These are phyloP conservation scores for Raffaelea albimanens DNA, from an alignment of 2,329 filamentous ascomycete genomes.

Conservation along the genomic window DNA sequence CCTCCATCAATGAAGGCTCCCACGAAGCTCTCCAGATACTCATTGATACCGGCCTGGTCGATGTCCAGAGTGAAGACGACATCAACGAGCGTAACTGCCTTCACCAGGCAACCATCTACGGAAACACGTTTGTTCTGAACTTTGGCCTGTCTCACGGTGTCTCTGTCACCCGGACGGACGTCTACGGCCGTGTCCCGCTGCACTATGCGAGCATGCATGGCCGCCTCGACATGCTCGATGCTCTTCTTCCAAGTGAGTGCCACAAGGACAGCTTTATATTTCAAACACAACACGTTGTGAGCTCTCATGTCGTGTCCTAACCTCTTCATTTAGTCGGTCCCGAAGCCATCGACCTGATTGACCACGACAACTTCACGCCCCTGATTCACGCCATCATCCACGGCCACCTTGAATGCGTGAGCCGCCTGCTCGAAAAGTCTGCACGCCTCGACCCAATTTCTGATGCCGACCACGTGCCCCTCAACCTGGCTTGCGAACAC, in stretches of 20 bases:
- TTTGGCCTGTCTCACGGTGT: conserved; percentile 69
- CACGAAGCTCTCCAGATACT: conserved; percentile 66
- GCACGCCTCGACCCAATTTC: conserved; percentile 81
- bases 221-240: conserved; percentile 70
- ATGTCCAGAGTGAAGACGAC: conserved; percentile 90
- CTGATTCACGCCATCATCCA: conserved; percentile 93
- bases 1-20: conserved; percentile 78
- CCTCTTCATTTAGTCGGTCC: conserved; percentile 41
- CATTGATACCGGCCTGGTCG: conserved; percentile 70
- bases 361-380: conserved; percentile 96
- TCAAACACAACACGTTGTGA: no score
- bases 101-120: conserved; percentile 93
- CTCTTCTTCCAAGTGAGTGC: conserved; percentile 53
- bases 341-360: conserved; percentile 74
- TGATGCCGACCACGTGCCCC: conserved; percentile 82
- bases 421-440: conserved; percentile 64
- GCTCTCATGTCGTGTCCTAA: no score
- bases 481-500: conserved; percentile 92
- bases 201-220: conserved; percentile 98
- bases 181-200: conserved; percentile 85
- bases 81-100: conserved; percentile 96
- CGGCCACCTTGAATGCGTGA: conserved; percentile 69
- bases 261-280: background rate
- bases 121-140: conserved; percentile 67
- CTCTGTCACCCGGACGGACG: conserved; percentile 71